Base-by-base conservation (phyloP, 441 rosid genomes). In the Bocquillonia castaneifolia region DNA sequence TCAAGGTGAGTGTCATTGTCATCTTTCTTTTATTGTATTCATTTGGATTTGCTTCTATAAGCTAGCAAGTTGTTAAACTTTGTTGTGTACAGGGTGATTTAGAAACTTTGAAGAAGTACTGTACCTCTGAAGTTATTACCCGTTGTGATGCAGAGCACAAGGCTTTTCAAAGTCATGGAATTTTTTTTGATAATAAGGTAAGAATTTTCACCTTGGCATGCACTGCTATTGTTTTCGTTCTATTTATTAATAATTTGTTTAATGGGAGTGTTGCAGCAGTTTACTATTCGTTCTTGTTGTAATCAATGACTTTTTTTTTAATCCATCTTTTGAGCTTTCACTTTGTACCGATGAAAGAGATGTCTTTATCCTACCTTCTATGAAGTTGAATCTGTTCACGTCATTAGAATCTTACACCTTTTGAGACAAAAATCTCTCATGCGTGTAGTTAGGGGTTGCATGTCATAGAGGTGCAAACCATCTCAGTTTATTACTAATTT, bases 181-280 rank as follows among this genome's bases (percentile, higher is more conserved):
- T 81, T 0, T 87, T 92, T 79, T 90, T 81, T 57, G 98, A 92
- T 75, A 83, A 90, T 73, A 94, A 84, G 91, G 98, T 92, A 82
- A 74, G 64, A 8, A 34, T 23, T 52, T 60, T 63, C 57, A 1
- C 52, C 13, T 37, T 31, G 13, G 62, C 45, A 45, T 31, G 5
- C 44, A 20, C 40, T 63, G 17, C 18, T 68, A 5, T 29, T n/a
- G 26, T 53, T 14, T 29, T 51, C 17, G 20, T 2, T 54, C 25
- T 28, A 10, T 61, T 22, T 31, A 14, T 58, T 22, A 20, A 6
- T 50, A 0, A 22, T 3, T 37, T 57, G 29, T 52, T 13, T 54
- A 53, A 52, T 37, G 3, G 48, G 62, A 10, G 7, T 26, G 52
- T 40, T 60, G 14, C 20, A 53, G 29, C 52, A 8, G 29, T 3